Evolutionary conservation across 2,329 filamentous ascomycete genomes (phyloP), one percentile per base, ranked within the genome.

Genomic region (Alternaria sp.): DNA sequence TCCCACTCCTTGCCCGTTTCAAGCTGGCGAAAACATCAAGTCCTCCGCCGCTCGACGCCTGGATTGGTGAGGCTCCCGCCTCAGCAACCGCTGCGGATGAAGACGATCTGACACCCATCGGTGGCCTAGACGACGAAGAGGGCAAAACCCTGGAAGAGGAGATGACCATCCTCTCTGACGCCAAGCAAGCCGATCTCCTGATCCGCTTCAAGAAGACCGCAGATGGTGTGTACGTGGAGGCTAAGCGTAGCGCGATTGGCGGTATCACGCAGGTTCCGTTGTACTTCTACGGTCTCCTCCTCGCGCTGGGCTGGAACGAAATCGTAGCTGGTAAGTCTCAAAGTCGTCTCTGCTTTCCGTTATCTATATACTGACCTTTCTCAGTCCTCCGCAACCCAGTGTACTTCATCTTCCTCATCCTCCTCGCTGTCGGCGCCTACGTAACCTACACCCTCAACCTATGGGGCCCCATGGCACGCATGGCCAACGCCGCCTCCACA

Each of bases 261-360:
- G 94, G 95, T 61, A 92, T 99, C 73, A 92, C 94, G 5, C 94
- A 97, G 80, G 90, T 99, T 54, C 96, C 96, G 6, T 83, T 97
- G 65, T 98, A 97, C 81, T 97, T 99, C 81, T 99, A 97, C 74
- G 93, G 89, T 45, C 80, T 98, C 60, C 85, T 99, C 60, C 83
- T 99, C 68, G 92, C 93, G 21, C 85, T 99, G 52, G 96, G 96
- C n/a, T 99, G 96, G 96, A 99, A 99, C 81, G 96, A 99, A 82
- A 94, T 99, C 67, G 84, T 97, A 70, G 92, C 94, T 75, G 93
- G 94, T 97, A 86, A 86, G 91, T 80, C 17, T 10, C n/a, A 25
- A 28, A 51, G 46, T 26, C 2, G 23, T 44, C 21, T 26, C 6
- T n/a, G 60, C 57, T 54, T 15, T 25, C 50, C 12, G 28, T 4